These are phyloP conservation scores for Fusarium brevicatenulatum DNA, from an alignment of 2,329 filamentous ascomycete genomes.

Conservation along the genomic window DNA sequence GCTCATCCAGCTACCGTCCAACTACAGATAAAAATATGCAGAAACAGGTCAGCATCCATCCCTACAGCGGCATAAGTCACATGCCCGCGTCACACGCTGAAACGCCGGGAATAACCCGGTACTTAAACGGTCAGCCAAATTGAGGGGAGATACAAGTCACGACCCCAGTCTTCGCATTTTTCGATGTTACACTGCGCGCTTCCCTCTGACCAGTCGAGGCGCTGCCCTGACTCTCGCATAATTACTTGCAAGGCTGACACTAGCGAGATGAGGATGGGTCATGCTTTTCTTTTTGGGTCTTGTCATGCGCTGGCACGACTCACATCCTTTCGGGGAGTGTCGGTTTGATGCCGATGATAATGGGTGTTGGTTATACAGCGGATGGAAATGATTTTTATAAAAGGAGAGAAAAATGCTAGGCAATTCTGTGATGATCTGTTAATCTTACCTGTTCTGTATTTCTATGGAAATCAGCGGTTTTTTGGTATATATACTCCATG, in stretches of 20 bases:
- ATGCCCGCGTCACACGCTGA: conserved; percentile 5
- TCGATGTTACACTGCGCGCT: neutral
- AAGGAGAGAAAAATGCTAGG: neutral
- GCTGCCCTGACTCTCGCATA: conserved; percentile 10
- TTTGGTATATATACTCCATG: neutral
- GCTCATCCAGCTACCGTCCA: neutral
- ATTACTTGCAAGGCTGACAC: neutral
- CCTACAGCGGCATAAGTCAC: neutral
- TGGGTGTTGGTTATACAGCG: neutral
- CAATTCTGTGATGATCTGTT: fast-evolving
- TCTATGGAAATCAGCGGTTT: fast-evolving
- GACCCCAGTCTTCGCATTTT: neutral
- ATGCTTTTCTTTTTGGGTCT: conserved; percentile 8
- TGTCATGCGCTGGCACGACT: conserved; percentile 24
- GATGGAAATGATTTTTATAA: neutral
- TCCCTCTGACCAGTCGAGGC: neutral
- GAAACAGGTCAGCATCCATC: neutral
- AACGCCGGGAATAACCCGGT: neutral
- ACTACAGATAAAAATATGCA: neutral
- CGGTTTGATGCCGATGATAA: conserved; percentile 16
- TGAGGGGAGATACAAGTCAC: neutral
- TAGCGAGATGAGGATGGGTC: neutral
- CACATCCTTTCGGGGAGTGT: conserved; percentile 26
- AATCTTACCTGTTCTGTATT: neutral
- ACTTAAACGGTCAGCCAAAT: neutral